Evolutionary conservation across 1,284 basidiomycete genomes (phyloP), one percentile per base, ranked within the genome.

Genomic region (Flammula alnicola): DNA sequence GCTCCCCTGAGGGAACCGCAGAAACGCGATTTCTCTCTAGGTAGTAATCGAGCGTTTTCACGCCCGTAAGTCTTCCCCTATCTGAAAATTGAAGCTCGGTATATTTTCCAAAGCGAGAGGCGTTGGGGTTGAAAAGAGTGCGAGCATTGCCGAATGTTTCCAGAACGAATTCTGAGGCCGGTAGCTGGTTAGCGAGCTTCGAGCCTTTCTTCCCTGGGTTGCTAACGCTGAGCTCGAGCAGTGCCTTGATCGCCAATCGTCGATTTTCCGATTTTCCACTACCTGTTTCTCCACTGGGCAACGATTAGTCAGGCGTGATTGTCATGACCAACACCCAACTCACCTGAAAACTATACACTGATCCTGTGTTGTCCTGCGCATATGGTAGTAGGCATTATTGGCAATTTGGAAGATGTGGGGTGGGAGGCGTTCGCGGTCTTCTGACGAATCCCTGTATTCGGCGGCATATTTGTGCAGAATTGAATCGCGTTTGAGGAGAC

Each of bases 1-100:
- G 84, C 69, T 97, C 93, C 47, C 93, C 93, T 0, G 83, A 88
- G 3, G 88, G 88, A 0, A 88, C 83, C 32, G 84, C 83, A 4
- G 89, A 80, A 14, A 96, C 91, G 12, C 93, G 83, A 51, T 87
- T 89, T 37, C 91, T 82, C 69, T 99, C 95, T 49, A 99, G 82
- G 73, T 96, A 98, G 74, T 99, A 99, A 64, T 98, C 94, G 58
- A 98, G 86, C 0, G 93, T 96, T 71, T 98, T 99, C 65, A 95
- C 76, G 57, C 97, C 96, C 45, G 81, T 85, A 0, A 99, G 74
- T 9, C 93, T 82, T 5, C 95, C 95, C 41, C 91, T 87, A 19
- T 97, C 94, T 40, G 80, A 88, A 73, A 96, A 96, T 70, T 98
- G 95, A 2, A 98, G 79, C 65, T 98, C 95, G 32, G 92, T 93